Evolutionary conservation across 2,329 filamentous ascomycete genomes (phyloP), one percentile per base, ranked within the genome.

Genomic region (Ambrosiella cleistominuta): DNA sequence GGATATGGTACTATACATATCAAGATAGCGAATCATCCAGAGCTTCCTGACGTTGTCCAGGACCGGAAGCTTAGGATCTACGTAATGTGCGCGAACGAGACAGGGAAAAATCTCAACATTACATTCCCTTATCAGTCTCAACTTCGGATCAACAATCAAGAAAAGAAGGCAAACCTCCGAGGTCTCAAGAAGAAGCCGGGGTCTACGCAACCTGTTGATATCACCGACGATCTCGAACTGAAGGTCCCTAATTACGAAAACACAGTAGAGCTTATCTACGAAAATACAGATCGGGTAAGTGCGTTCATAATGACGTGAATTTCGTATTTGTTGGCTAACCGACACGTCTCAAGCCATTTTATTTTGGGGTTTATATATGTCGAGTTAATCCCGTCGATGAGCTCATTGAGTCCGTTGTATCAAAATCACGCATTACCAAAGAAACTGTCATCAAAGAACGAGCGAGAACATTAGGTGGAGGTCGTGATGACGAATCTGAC

Each of bases 171-270:
- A n/a, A 98, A 97, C 68, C 77, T 95, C 63, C 86, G 93, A 64
- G 93, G 93, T 3, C 71, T 98, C 62, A 98, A 98, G 71, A 96
- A 95, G 69, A 95, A 93, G 69, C 88, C 91, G 6, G 93, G 93
- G 19, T 94, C 93, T 50, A 98, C 93, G 45, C 83, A 88, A 65
- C 93, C 93, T 7, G 89, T 88, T 52, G 93, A 98, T 70, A 85
- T 98, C 62, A 98, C 93, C 7, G 74, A 79, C 63, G 77, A 81
- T 61, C 74, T 97, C 51, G 81, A 84, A 15, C 79, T 87, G 37
- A 82, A 80, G 62, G 79, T 82, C 9, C 76, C 76, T 49, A 94
- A 13, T n/a, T 11, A 91, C 66, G 72, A 73, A 57, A 97, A 97
- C 67, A 81, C 75, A 54, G 73, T 98, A 61, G 80, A 86, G 60